Evolutionary conservation across 2,329 filamentous ascomycete species (phyloP).

Genomic region (Pseudopithomyces chartarum): DNA sequence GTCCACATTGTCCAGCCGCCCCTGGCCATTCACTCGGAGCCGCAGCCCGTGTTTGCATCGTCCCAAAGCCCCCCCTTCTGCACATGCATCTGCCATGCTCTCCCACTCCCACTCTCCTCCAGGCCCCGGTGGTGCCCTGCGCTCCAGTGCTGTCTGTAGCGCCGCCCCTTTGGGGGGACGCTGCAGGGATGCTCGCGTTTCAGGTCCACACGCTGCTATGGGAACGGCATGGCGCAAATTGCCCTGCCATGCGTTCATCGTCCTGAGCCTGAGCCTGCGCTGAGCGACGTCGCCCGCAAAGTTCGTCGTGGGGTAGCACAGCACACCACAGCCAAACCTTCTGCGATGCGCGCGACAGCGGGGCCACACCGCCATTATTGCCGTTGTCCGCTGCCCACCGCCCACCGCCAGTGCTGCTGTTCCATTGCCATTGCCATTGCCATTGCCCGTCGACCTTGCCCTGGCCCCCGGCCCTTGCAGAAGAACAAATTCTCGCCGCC

Average conservation of each 20-base stretch:
- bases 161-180: constrained; percentile 4
- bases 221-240: constrained; percentile 5
- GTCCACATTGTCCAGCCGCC: background rate
- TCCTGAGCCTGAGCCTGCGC: background rate
- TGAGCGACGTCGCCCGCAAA: background rate
- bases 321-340: background rate
- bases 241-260: constrained; percentile 2
- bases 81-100: constrained; percentile 1
- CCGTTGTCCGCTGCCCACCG: background rate
- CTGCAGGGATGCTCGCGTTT: background rate
- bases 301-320: background rate
- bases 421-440: too few relatives aligned
- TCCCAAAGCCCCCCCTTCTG: background rate
- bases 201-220: background rate
- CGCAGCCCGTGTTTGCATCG: constrained; percentile 1
- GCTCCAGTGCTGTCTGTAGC: background rate
- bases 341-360: background rate
- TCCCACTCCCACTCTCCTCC: background rate
- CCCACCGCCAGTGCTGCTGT: too few relatives aligned
- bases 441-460: too few relatives aligned
- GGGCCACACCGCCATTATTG: background rate
- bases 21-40: background rate
- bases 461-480: background rate
- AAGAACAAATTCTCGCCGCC: constrained; percentile 1
- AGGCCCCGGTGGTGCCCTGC: background rate